Base-by-base conservation (phyloP, 2,329 filamentous ascomycete genomes). In the Chlorencoelia australis region DNA sequence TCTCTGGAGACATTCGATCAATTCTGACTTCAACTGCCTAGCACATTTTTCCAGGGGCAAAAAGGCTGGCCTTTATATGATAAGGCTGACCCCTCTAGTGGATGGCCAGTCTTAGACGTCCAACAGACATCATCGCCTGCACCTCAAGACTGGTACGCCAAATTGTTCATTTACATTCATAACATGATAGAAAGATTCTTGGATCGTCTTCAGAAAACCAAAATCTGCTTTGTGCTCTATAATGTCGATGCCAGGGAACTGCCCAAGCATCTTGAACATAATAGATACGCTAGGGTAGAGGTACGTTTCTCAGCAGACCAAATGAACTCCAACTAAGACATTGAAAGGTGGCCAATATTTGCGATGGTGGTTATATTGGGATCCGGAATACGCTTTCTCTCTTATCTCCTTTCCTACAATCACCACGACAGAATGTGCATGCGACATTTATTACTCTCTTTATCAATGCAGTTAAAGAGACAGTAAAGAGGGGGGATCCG, bases 41-140 rank as follows among this genome's bases (percentile, higher is more conserved):
- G 61, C 4, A 63, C 59, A 0, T 49, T 65, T 7, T 64, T 58
- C 37, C 49, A 55, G 14, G 36, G 32, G 5, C 27, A 18, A 0
- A 21, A 37, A 0, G 26, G 18, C 1, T 66, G 63, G 64, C 57
- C 56, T 0, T 57, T 65, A 52, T 45, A 41, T 3, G 62, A 64
- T 31, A 37, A 31, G 26, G 52, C 60, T 0, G 53, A 61, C 37
- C 61, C 63, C 13, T 35, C 59, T 2, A 26, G 49, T 10, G 60
- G 62, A 4, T 67, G 63, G 63, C 3, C 30, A 1, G 5, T 27
- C 10, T 7, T 25, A 3, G 30, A 27, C 8, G 21, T 27, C 13
- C 3, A 19, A 11, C 22, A 21, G 2, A 34, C 34, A 5, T 9
- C 17, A 6, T 17, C 5, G 11, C 37, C 13, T 44, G 13, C 35